Conservation (phyloP, 2,329 filamentous ascomycete species). For the Graphilbum ipis-grandicollis region DNA sequence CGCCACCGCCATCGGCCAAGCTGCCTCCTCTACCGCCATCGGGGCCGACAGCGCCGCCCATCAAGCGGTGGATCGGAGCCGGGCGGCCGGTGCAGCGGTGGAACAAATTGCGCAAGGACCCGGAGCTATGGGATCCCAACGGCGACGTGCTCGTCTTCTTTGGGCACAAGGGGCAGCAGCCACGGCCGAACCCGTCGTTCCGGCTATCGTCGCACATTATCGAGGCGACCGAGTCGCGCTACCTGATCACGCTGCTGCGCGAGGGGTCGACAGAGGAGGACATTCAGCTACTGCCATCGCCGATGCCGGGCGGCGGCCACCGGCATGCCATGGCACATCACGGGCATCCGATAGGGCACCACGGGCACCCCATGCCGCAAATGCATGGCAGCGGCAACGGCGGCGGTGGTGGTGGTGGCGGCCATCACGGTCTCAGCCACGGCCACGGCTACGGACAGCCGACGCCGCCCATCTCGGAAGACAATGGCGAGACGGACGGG, state of each 20-base stretch:
- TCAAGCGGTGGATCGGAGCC: conserved; percentile 35
- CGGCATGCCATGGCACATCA: too few relatives aligned
- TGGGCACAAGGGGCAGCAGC: conserved; percentile 24
- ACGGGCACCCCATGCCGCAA: too few relatives aligned
- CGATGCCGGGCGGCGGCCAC: conserved; percentile 7
- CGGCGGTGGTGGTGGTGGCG: conserved; percentile 9
- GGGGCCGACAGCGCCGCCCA: conserved; percentile 17
- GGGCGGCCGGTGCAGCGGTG: conserved; percentile 31
- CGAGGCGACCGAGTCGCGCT: conserved; percentile 36
- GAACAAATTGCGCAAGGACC: conserved; percentile 41
- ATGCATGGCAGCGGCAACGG: neutral
- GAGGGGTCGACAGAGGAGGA: conserved; percentile 35
- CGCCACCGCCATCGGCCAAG: conserved; percentile 25
- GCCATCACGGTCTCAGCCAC: too few relatives aligned
- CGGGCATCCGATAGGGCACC: neutral
- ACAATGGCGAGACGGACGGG: conserved; percentile 26
- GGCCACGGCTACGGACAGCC: conserved; percentile 14
- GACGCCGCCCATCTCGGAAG: conserved; percentile 27
- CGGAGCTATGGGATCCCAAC: conserved; percentile 42
- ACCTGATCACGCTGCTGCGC: conserved; percentile 33
- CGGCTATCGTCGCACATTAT: conserved; percentile 40
- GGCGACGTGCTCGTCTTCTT: conserved; percentile 43
- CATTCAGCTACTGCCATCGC: conserved; percentile 24
- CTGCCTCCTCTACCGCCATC: conserved; percentile 23
- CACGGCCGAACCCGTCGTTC: conserved; percentile 33